Percentiles rank a stretch among this genome's conserved stretches.
Conservation (phyloP, 2,329 filamentous ascomycete genomes). For the Aspergillus sclerotialis region DNA sequence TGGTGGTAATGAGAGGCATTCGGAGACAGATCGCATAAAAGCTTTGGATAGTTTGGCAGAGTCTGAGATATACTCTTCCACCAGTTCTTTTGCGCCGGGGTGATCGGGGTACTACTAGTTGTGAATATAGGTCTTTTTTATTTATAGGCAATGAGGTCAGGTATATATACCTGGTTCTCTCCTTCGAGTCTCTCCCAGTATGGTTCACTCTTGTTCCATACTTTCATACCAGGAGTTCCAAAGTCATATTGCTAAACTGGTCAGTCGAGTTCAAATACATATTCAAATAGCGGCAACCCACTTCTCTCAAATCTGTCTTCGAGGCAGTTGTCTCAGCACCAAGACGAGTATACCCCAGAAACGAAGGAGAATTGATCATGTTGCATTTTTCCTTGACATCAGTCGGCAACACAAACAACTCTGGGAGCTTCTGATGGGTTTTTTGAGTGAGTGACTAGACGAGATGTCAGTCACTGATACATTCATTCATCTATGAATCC, state of each 20-base stretch:
- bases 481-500: too few species aligned
- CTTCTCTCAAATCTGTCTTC: constrained; percentile 25
- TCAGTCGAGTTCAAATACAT: constrained; percentile 12
- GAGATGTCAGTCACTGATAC: neutral
- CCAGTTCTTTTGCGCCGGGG: constrained; percentile 15
- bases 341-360: constrained; percentile 26
- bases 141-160: neutral
- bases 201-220: constrained; percentile 36
- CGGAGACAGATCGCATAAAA: constrained; percentile 52
- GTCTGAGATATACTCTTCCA: constrained; percentile 46
- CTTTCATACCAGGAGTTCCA: constrained; percentile 23
- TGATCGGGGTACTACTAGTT: constrained; percentile 23
- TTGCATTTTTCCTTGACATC: constrained; percentile 22
- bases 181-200: constrained; percentile 33
- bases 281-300: constrained; percentile 5
- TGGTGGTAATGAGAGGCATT: constrained; percentile 43
- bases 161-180: constrained; percentile 16
- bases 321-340: constrained; percentile 28
- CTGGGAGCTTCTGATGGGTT: constrained; percentile 16
- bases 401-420: constrained; percentile 18
- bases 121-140: too few species aligned
- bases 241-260: constrained; percentile 36
- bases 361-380: constrained; percentile 27
- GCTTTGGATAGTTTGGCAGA: constrained; percentile 43
- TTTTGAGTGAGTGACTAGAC: constrained; percentile 13